Evolutionary conservation across 306 rosid species (phyloP).

Genomic region (Pyrus communis): DNA sequence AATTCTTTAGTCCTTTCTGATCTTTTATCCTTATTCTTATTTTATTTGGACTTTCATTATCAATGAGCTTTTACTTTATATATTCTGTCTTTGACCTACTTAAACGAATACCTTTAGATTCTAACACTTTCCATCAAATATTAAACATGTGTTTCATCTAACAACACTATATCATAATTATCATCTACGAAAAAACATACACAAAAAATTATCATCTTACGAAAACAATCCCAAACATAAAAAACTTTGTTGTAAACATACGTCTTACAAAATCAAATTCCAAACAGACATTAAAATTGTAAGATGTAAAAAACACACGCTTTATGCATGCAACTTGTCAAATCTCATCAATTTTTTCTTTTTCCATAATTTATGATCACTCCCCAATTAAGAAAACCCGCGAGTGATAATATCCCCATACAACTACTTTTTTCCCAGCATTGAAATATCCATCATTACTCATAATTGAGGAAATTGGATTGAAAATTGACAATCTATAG

Average conservation of each 20-base stretch:
- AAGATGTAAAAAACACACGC: not conserved
- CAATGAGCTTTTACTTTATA: fast-evolving
- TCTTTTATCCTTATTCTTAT: no score
- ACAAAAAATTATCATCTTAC: no score
- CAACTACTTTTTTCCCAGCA: not conserved
- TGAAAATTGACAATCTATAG: not conserved
- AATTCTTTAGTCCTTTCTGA: no score
- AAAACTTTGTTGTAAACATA: no score
- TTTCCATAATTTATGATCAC: not conserved
- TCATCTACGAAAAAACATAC: no score
- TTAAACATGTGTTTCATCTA: no score
- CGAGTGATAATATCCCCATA: not conserved
- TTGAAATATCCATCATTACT: not conserved
- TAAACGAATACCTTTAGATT: fast-evolving
- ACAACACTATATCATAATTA: no score
- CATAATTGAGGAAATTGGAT: not conserved
- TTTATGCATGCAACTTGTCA: not conserved
- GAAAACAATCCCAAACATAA: no score
- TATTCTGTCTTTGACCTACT: fast-evolving
- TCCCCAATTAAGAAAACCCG: not conserved
- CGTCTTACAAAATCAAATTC: no score
- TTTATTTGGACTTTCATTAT: no score
- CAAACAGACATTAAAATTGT: no score
- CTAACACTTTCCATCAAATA: no score
- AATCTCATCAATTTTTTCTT: not conserved